Percentiles rank a stretch among this genome's conserved stretches.
Conservation (phyloP, 2,329 filamentous ascomycete genomes). For the Neonectria hederae region DNA sequence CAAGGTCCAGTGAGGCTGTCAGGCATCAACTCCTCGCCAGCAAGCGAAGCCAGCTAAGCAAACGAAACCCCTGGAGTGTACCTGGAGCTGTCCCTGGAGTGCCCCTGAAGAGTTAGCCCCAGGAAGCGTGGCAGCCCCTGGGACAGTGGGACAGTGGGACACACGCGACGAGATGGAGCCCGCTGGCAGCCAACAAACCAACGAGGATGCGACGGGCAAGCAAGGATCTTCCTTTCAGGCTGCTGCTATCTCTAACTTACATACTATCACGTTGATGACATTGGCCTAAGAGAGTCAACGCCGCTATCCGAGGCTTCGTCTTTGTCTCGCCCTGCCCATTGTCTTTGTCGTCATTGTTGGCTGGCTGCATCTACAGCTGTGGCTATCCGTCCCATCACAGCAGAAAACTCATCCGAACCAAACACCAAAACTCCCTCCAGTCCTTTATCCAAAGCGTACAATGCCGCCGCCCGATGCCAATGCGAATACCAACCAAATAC, state of each 20-base stretch:
- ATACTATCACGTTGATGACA: too few species aligned
- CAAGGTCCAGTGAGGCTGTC: conserved; percentile 35
- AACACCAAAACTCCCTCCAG: background rate
- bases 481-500: background rate
- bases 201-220: conserved; percentile 6
- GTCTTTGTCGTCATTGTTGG: background rate
- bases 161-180: conserved; percentile 6
- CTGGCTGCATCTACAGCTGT: background rate
- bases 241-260: background rate
- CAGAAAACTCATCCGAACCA: background rate
- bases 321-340: background rate
- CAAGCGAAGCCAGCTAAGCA: background rate
- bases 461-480: background rate
- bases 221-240: conserved; percentile 5
- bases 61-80: conserved; percentile 12
- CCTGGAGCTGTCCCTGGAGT: background rate
- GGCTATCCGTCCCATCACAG: background rate
- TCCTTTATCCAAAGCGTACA: background rate
- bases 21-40: conserved; percentile 40
- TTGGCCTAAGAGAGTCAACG: background rate
- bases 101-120: background rate
- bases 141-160: background rate
- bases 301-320: background rate
- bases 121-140: background rate
- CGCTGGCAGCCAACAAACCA: conserved; percentile 10